A percentile compares a stretch with the other conserved stretches of the same genome.
Conservation (phyloP, 352 stramenopile genomes). For the Hyaloperonospora arabidopsidis region DNA sequence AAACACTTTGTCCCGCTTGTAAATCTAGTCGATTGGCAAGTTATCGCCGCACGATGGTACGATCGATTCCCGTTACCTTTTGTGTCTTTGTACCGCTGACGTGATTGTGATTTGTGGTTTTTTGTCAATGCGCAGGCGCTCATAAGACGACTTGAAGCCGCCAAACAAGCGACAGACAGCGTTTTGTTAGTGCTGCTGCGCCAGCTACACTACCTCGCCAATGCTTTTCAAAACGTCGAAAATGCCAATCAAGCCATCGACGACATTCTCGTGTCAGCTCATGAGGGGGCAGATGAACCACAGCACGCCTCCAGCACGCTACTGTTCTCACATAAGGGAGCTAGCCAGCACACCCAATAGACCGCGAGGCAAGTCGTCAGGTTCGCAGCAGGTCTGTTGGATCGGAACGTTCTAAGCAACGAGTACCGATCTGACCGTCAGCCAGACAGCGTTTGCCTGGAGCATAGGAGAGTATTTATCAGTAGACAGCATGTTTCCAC, state of each 20-base stretch:
- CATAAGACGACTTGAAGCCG: constrained; percentile 37
- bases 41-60: constrained; percentile 53
- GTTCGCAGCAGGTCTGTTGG: constrained; percentile 7
- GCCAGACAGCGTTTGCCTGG: constrained; percentile 13
- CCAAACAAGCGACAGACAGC: constrained; percentile 29
- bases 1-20: constrained; percentile 31
- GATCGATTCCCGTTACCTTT: constrained; percentile 8
- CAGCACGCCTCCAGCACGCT: constrained; percentile 16
- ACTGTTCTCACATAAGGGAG: constrained; percentile 13
- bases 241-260: constrained; percentile 53
- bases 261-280: constrained; percentile 40
- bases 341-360: constrained; percentile 26
- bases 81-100: neutral
- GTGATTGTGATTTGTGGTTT: constrained; percentile 10
- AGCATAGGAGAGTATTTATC: constrained; percentile 40
- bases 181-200: constrained; percentile 48
- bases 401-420: constrained; percentile 5
- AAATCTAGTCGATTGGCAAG: constrained; percentile 43
- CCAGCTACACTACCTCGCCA: constrained; percentile 67
- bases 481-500: constrained; percentile 16
- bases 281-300: constrained; percentile 27
- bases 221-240: constrained; percentile 65
- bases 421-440: constrained; percentile 12
- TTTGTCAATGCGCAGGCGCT: constrained; percentile 26
- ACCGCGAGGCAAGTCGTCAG: neutral